Evolutionary conservation across 2,329 filamentous ascomycete genomes (phyloP), one percentile per base, ranked within the genome.

Genomic region (Diplodia seriata): DNA sequence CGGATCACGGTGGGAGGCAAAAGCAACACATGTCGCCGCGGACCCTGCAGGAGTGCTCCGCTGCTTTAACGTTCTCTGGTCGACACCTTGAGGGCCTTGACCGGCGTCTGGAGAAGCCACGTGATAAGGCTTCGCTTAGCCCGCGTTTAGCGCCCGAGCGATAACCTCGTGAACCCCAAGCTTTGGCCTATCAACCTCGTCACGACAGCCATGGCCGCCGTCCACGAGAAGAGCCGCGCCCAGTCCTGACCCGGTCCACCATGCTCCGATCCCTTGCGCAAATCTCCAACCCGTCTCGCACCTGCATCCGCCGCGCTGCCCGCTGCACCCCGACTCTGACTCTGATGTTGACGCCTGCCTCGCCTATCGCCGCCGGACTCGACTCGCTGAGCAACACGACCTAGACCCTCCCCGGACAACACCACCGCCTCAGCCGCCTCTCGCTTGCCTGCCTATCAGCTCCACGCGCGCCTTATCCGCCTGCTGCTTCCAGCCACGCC

Each of bases 381-480:
- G 26, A 63, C 43, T 63, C 47, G 43, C 56, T 33, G 56, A 23
- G 56, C 56, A 23, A 31, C 56, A 47, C 56, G 38, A 36, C 43
- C 43, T 47, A 47, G 43, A 47, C 59, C 59, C 50, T 33, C 59
- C 59, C 29, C 59, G 26, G 43, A 38, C 47, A 63, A 51, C 29
- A 63, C 59, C 26, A 63, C 59, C 43, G 36, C 59, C 59, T 63
- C 43, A 63, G 59, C 59, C 59, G 43, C 59, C 43, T 29, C 59
- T 63, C 59, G 59, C 59, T 63, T 51, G 59, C 47, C 31, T 47
- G 9, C 59, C 59, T 63, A 63, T 63, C 59, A 63, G 59, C 59
- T 23, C n/a, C 36, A 29, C 23, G 18, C 59, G 6, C 26, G 20
- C 40, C 29, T 29, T 31, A 43, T 20, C 47, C 18, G 29, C 59